These are phyloP conservation scores for Anisodus acutangulus DNA, from an alignment of 257 asterid genomes.

Conservation along the genomic window DNA sequence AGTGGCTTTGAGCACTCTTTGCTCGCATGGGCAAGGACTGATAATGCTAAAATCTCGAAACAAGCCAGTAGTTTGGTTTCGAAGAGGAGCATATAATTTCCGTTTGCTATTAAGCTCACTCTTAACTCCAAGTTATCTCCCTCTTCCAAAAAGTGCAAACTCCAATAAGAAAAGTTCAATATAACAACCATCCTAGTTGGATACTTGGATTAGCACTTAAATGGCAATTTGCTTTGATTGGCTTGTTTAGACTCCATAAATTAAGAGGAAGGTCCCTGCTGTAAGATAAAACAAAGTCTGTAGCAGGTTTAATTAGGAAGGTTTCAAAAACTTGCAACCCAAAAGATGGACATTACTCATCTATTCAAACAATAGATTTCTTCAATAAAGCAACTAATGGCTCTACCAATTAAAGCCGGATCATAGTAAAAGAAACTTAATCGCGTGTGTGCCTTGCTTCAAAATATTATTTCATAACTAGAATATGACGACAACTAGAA, in stretches of 20 bases:
- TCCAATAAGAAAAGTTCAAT: neutral
- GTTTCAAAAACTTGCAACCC: neutral
- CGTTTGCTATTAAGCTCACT: neutral
- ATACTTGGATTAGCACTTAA: neutral
- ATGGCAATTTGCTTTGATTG: neutral
- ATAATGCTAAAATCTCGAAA: neutral
- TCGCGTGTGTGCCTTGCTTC: neutral
- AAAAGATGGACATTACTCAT: neutral
- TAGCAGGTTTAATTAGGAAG: neutral
- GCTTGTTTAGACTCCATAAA: slow-evolving; percentile 3
- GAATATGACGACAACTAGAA: neutral
- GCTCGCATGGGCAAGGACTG: neutral
- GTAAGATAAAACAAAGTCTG: neutral
- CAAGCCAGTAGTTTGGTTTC: neutral
- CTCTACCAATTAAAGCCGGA: neutral
- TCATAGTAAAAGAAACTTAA: neutral
- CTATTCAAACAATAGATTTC: neutral
- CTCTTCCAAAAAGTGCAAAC: neutral
- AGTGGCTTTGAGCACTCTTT: neutral
- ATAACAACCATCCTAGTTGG: neutral
- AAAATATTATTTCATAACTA: neutral
- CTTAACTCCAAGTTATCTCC: neutral
- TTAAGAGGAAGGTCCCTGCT: neutral
- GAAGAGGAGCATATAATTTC: neutral
- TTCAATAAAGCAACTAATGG: neutral